Conservation (phyloP, 2,329 filamentous ascomycete species). For the Venturia pyrina region DNA sequence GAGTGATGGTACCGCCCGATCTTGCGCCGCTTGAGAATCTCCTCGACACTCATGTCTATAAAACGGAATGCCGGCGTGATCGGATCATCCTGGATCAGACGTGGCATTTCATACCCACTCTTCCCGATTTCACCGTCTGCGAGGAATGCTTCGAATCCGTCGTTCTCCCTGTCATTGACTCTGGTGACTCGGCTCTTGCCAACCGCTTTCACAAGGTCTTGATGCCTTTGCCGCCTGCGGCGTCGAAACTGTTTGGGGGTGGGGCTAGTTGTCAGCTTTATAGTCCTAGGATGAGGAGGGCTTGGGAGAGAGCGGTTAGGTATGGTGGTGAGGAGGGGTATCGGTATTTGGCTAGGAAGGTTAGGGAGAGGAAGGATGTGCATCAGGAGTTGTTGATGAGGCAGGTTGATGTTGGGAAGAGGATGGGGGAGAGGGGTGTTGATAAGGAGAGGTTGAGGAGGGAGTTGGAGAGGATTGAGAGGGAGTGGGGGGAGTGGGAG, state of each 20-base stretch:
- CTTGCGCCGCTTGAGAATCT: slow-evolving; percentile 54
- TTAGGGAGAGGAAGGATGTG: slow-evolving; percentile 46
- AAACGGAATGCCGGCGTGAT: slow-evolving; percentile 53
- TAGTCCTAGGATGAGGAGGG: slow-evolving; percentile 63
- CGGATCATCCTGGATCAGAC: slow-evolving; percentile 49
- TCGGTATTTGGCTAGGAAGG: slow-evolving; percentile 51
- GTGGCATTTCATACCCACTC: slow-evolving; percentile 69
- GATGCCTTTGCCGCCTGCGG: slow-evolving; percentile 42
- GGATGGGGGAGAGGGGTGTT: slow-evolving; percentile 11
- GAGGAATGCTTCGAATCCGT: slow-evolving; percentile 76
- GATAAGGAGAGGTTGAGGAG: slow-evolving; percentile 10
- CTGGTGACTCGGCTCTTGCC: slow-evolving; percentile 44
- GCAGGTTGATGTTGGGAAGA: slow-evolving; percentile 18
- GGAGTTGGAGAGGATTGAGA: slow-evolving; percentile 9
- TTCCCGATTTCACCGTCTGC: slow-evolving; percentile 75
- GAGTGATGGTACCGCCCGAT: slow-evolving; percentile 34
- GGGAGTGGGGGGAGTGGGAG: slow-evolving; percentile 14
- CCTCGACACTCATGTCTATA: slow-evolving; percentile 32
- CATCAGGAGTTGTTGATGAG: slow-evolving; percentile 49
- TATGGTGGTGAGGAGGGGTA: slow-evolving; percentile 49
- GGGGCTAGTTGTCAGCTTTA: slow-evolving; percentile 65
- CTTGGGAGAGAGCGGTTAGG: slow-evolving; percentile 56
- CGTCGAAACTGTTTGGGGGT: slow-evolving; percentile 29
- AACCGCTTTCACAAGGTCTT: slow-evolving; percentile 4
- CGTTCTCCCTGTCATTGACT: slow-evolving; percentile 56